Base-by-base conservation (phyloP, 495 filamentous ascomycete species). In the Cryomyces minteri region DNA sequence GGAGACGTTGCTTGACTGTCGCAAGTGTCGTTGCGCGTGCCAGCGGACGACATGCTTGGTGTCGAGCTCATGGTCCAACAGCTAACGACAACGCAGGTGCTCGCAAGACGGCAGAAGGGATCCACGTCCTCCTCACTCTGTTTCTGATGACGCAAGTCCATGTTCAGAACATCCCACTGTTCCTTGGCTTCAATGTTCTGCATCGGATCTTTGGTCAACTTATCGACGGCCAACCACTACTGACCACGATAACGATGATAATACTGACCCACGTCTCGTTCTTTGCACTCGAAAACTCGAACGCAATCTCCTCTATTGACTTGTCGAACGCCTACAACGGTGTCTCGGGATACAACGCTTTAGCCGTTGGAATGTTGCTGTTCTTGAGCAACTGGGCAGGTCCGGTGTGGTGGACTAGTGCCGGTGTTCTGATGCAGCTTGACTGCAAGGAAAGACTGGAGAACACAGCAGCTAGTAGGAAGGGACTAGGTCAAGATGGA, bases 361-460 rank as follows among this genome's bases (percentile, higher is more conserved):
- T 66, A 37, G 67, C 64, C 49, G 76, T 79, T 52, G 88, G 84
- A 0, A 43, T 84, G 5, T 63, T 99, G 40, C 86, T 87, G 5
- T 94, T 93, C 54, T 57, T 81, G 4, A 71, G 79, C 51, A 99
- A 99, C 58, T 99, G 88, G 88, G 76, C 83, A 3, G 92, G 81
- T 4, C 77, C 86, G 0, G 74, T 95, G 12, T 96, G 82, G 76
- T 98, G 87, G 85, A 68, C 67, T 5, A 73, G 69, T 36, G 76
- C 71, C 29, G 71, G 70, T 30, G 58, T 67, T 10, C 56, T 80
- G 34, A 61, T 84, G 9, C 68, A 79, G 18, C n/a, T 38, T n/a
- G 32, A n/a, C 4, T 25, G 18, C 18, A 25, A 25, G 2, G 18
- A 25, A 2, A 25, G 18, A 2, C 2, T 25, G 18, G 18, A 25